Evolutionary conservation across 768 basidiomycete species (phyloP).

Genomic region (Udeniomyces megalosporus): DNA sequence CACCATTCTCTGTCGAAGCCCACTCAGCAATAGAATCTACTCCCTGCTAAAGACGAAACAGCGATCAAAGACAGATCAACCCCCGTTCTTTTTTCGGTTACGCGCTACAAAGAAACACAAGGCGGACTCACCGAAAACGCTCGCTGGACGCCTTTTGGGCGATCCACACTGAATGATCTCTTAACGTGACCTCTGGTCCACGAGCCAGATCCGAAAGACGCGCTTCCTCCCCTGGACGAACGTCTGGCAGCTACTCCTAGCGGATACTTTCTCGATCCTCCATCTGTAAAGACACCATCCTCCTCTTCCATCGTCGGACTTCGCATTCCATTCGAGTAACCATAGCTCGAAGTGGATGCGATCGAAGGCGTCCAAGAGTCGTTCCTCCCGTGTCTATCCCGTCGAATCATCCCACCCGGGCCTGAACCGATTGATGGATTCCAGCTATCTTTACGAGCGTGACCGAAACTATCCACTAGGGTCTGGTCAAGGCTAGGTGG

Average conservation of each 20-base stretch:
- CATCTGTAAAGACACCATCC: background rate
- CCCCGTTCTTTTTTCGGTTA: too few relatives aligned
- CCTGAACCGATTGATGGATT: constrained; percentile 6
- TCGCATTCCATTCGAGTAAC: constrained; percentile 1
- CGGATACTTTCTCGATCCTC: background rate
- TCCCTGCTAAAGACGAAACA: constrained; percentile 13
- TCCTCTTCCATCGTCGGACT: background rate
- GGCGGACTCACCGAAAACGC: constrained; percentile 15
- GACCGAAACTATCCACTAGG: background rate
- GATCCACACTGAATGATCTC: constrained; percentile 21
- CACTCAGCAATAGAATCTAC: constrained; percentile 27
- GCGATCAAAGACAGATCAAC: background rate
- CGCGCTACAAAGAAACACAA: too few relatives aligned
- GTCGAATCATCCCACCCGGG: background rate
- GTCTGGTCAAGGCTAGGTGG: background rate
- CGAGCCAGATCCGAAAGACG: background rate
- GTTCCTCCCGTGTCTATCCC: constrained; percentile 11
- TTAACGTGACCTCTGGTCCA: constrained; percentile 15
- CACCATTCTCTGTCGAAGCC: constrained; percentile 13
- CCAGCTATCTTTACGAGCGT: constrained; percentile 10
- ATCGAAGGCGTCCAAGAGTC: constrained; percentile 17
- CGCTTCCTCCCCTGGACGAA: background rate
- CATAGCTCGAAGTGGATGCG: constrained; percentile 9
- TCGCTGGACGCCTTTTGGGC: constrained; percentile 9
- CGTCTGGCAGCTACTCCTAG: background rate